Base-by-base conservation (phyloP, 192 early-diverging fungal genomes). In the Entophlyctis luteolus region DNA sequence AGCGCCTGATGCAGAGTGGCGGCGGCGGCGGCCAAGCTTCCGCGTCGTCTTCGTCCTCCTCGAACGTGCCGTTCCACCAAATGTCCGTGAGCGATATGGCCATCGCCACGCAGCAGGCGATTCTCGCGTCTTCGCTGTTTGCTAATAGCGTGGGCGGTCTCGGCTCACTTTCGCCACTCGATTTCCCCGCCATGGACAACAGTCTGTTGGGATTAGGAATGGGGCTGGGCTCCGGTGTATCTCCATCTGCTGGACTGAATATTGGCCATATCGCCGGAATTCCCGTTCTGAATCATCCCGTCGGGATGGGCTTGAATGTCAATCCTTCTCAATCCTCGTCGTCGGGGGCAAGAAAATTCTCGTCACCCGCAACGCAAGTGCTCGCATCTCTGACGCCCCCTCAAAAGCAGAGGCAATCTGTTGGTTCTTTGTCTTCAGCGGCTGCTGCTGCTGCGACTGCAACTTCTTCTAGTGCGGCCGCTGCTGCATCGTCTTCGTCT, bases 71-170 rank as follows among this genome's bases (percentile, higher is more conserved):
- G 8, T 33, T 12, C 55, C 12, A 14, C 55, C 29, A 35, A 12
- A 4, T 47, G 34, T 37, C 49, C 33, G 45, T 66, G 4, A 22
- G 20, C 32, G 31, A 66, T 16, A 66, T 66, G 18, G 63, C 63
- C 29, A 39, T 66, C 35, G 63, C 63, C n/a, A 66, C 63, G 2
- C 63, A 66, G 36, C 63, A 66, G 50, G 63, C 63, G 5, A 66
- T 66, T 36, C 52, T 66, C 18, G 63, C 63, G 16, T 55, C 50
- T 22, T 66, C 63, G 1, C 63, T 66, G 33, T 37, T 42, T 8
- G 39, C 39, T 8, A 42, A 42, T n/a, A 8, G n/a, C 39, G 10
- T 12, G 10, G n/a, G n/a, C n/a, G 8, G 8, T n/a, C 39, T 42
- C 39, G 39, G 10, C 10, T 42, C 39, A 42, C 8, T 42, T 8